Evolutionary conservation across 192 early-diverging fungal species (phyloP).

Genomic region (Helicostylum pulchrum): DNA sequence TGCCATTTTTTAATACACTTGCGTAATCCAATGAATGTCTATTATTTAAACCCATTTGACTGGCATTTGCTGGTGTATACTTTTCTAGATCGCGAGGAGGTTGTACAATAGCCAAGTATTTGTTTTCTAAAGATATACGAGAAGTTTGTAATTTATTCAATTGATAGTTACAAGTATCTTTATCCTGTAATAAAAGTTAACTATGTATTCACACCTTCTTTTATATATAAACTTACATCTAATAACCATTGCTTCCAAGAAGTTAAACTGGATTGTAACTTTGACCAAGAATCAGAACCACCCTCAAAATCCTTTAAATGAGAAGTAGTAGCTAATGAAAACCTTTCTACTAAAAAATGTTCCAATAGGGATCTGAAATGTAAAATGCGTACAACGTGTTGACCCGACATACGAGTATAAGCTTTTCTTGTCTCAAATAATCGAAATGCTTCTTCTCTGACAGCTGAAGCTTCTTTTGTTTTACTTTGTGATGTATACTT

Average conservation of each 20-base stretch:
- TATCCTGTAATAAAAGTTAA: too few relatives aligned
- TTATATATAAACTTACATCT: constrained; percentile 22
- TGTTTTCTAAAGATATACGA: constrained; percentile 33
- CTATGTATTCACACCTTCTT: not conserved
- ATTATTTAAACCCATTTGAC: constrained; percentile 5
- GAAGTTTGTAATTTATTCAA: constrained; percentile 27
- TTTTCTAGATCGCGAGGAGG: constrained; percentile 33
- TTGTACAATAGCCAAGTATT: constrained; percentile 15
- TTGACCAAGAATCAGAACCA: constrained; percentile 42
- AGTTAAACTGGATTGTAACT: constrained; percentile 37
- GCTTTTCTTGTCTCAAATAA: constrained; percentile 60
- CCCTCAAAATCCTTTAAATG: constrained; percentile 38
- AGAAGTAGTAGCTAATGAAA: constrained; percentile 28
- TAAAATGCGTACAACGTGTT: constrained; percentile 53
- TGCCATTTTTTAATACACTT: not conserved
- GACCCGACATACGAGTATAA: constrained; percentile 55
- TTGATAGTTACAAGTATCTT: constrained; percentile 36
- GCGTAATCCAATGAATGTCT: constrained; percentile 13
- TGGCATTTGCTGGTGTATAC: constrained; percentile 8
- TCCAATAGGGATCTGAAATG: constrained; percentile 45
- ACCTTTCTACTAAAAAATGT: constrained; percentile 41
- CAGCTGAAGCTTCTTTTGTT: constrained; percentile 56
- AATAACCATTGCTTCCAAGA: constrained; percentile 38
- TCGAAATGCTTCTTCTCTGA: constrained; percentile 64
- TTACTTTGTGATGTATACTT: constrained; percentile 55